Conservation (phyloP, 805 yeast genomes). For the Candida chauliodis region DNA sequence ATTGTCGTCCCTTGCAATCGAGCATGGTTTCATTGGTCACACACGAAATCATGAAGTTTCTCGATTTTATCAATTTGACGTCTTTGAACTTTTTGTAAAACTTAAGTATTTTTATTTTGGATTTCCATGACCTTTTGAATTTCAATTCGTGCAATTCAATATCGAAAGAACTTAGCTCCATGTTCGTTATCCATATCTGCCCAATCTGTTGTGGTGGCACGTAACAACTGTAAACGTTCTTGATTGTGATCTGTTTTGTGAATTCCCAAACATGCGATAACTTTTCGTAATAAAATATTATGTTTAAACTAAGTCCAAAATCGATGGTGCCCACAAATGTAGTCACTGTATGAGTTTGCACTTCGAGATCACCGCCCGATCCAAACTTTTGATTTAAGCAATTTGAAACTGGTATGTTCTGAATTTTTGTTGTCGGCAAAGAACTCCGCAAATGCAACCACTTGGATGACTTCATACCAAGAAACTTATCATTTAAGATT, state of each 20-base stretch:
- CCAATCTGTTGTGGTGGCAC: slow-evolving; percentile 8
- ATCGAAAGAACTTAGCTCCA: neutral
- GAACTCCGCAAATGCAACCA: slow-evolving; percentile 6
- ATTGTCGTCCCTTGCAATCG: slow-evolving; percentile 6
- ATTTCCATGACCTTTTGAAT: neutral
- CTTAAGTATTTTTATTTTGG: neutral
- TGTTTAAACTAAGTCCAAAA: slow-evolving; percentile 5
- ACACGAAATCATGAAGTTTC: slow-evolving; percentile 7
- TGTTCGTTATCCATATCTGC: slow-evolving; percentile 7
- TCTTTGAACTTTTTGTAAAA: slow-evolving; percentile 4
- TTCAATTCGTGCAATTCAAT: neutral
- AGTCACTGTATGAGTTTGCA: neutral
- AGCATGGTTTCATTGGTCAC: slow-evolving; percentile 4
- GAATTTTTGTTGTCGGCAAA: neutral
- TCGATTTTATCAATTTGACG: slow-evolving; percentile 6
- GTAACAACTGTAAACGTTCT: slow-evolving; percentile 6
- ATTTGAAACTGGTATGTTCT: slow-evolving; percentile 5
- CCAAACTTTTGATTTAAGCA: slow-evolving; percentile 10
- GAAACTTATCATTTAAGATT: slow-evolving; percentile 2
- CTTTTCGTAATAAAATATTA: slow-evolving; percentile 8
- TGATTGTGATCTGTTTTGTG: slow-evolving; percentile 1
- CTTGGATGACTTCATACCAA: neutral
- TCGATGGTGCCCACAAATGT: slow-evolving; percentile 6
- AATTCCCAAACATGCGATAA: slow-evolving; percentile 7
- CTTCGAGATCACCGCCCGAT: slow-evolving; percentile 8